Conservation (phyloP, 179 eudicot genomes). For the Gypsophila paniculata region DNA sequence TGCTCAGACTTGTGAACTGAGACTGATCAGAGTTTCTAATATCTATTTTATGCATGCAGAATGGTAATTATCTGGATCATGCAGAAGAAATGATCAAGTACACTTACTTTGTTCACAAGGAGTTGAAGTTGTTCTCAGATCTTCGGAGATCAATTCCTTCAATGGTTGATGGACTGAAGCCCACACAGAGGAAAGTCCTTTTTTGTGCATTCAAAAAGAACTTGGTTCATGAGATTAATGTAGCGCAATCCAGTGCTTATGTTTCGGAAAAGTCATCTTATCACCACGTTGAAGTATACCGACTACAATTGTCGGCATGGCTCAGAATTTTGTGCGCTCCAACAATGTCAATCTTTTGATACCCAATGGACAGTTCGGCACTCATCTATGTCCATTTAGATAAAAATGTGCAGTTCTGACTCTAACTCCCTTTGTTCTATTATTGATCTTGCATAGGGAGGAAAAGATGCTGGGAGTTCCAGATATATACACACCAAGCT, state of each 20-base stretch:
- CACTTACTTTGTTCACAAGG: constrained; percentile 87
- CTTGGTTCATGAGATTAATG: constrained; percentile 59
- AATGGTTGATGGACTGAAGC: constrained; percentile 92
- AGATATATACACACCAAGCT: constrained; percentile 72
- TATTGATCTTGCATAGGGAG: constrained; percentile 50
- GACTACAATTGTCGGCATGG: constrained; percentile 88
- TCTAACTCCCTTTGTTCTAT: background rate
- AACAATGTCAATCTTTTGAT: constrained; percentile 72
- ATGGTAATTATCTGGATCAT: constrained; percentile 69
- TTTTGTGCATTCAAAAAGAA: constrained; percentile 78
- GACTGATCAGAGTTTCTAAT: background rate
- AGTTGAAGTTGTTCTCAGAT: constrained; percentile 85
- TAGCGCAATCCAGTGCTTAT: constrained; percentile 79
- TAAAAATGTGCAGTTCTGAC: too few species aligned
- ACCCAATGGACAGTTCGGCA: constrained; percentile 88
- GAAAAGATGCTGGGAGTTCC: constrained; percentile 90
- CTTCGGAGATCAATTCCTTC: constrained; percentile 91
- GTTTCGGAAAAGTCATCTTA: constrained; percentile 89
- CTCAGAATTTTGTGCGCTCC: constrained; percentile 82
- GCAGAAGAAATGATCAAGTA: constrained; percentile 69
- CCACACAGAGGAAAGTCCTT: constrained; percentile 94
- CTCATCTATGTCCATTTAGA: too few species aligned
- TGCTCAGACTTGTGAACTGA: background rate
- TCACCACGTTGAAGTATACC: constrained; percentile 92
- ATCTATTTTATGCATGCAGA: constrained; percentile 41